Evolutionary conservation across 495 filamentous ascomycete genomes (phyloP).

Genomic region (Annulohypoxylon moriforme): DNA sequence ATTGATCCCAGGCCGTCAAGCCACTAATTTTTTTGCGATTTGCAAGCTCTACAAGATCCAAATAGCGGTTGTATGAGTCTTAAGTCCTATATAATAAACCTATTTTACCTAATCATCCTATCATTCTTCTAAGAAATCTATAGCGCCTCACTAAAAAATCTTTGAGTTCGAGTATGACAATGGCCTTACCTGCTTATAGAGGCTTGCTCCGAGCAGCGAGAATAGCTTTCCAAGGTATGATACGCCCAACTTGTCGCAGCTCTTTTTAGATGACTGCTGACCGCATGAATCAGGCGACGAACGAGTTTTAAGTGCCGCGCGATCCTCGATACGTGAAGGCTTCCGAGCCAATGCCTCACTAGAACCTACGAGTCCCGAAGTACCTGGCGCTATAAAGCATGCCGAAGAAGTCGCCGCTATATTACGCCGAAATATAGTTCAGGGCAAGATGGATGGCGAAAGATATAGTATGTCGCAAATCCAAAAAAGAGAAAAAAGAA

Average conservation of each 20-base stretch:
- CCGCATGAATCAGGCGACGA: conserved; percentile 68
- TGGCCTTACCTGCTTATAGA: conserved; percentile 84
- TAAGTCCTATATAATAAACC: not conserved
- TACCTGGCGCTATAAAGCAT: conserved; percentile 69
- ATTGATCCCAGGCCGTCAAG: not conserved
- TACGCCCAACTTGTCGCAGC: not conserved
- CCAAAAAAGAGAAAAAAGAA: no score
- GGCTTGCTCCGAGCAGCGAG: conserved; percentile 83
- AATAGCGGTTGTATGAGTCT: no score
- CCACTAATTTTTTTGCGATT: conserved; percentile 52
- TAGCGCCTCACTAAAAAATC: not conserved
- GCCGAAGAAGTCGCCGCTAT: conserved; percentile 87
- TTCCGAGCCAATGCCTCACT: conserved; percentile 75
- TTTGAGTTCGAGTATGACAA: conserved; percentile 42
- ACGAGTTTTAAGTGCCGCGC: conserved; percentile 74
- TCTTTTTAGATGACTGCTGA: not conserved
- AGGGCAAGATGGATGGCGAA: conserved; percentile 73
- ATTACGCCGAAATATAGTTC: conserved; percentile 85
- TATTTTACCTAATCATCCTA: not conserved
- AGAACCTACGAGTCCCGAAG: conserved; percentile 62
- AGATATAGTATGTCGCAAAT: conserved; percentile 70
- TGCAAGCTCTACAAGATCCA: conserved; percentile 24
- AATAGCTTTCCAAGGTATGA: conserved; percentile 83
- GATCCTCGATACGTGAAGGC: conserved; percentile 70
- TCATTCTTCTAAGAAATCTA: not conserved